A percentile compares a stretch with the other conserved stretches of the same genome.
phyloP scores from a whole-genome alignment of 2,329 filamentous ascomycete species.

The Huntiella moniliformis region DNA sequence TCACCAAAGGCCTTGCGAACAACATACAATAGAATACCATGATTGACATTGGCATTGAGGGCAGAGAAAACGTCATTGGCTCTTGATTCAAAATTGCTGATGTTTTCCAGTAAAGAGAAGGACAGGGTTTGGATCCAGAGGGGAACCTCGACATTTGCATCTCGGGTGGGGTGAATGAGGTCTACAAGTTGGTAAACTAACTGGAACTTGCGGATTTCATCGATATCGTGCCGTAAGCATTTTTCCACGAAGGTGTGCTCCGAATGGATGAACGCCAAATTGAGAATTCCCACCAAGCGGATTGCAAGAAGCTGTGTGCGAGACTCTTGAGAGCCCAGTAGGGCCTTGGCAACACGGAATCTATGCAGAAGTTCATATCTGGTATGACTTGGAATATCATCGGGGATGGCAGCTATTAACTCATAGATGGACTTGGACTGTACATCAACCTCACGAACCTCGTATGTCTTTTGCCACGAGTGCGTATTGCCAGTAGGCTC shows the following conservation, averaged over 20 bases:
- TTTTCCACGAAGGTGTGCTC: conserved; percentile 74
- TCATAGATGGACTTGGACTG: conserved; percentile 34
- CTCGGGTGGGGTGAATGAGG: conserved; percentile 64
- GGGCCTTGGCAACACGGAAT: conserved; percentile 63
- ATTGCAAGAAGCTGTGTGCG: conserved; percentile 63
- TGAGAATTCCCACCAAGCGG: conserved; percentile 71
- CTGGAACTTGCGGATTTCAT: conserved; percentile 77
- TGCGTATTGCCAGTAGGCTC: conserved; percentile 14
- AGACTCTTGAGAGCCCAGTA: conserved; percentile 44
- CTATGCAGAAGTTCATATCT: conserved; percentile 76
- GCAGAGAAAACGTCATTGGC: conserved; percentile 69
- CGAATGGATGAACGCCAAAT: conserved; percentile 72
- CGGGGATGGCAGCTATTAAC: conserved; percentile 34
- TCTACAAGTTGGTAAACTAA: conserved; percentile 84
- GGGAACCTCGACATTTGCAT: conserved; percentile 45
- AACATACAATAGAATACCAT: conserved; percentile 84
- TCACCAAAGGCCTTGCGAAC: conserved; percentile 78
- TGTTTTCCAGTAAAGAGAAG: conserved; percentile 64
- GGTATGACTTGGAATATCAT: conserved; percentile 50
- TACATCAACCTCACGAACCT: conserved; percentile 35
- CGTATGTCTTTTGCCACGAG: conserved; percentile 38
- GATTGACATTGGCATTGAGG: conserved; percentile 89
- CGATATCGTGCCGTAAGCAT: conserved; percentile 68
- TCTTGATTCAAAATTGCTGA: conserved; percentile 60
- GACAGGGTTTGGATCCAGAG: conserved; percentile 66